Evolutionary conservation across 1,139 yeast species (phyloP), one percentile per base, ranked within the genome.

Genomic region (Taphrina flavorubra): DNA sequence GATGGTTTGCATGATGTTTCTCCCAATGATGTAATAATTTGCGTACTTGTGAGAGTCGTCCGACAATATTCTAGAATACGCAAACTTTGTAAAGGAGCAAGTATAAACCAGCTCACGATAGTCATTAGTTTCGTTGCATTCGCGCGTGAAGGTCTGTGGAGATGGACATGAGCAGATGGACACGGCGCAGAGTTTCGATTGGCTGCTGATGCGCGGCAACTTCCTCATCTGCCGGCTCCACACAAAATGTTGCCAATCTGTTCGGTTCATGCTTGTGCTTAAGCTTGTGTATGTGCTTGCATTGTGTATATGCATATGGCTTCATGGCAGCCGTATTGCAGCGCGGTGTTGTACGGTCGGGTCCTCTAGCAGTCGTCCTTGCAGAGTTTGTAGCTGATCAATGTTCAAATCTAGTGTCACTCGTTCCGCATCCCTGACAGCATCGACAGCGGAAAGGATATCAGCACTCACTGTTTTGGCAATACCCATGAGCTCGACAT

Each of bases 371-470:
- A 56, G 47, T 13, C 20, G n/a, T n/a, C 7, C 14, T 37, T 56
- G 60, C 49, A 39, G 46, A 13, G 16, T 11, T 47, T 14, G 20
- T 40, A 58, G 8, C 53, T 16, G 13, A 10, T 42, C 40, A 16
- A 18, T 18, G 20, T 46, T 42, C 31, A 44, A 40, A 8, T 58
- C 53, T n/a, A 20, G 44, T n/a, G 62, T 58, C 42, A 13, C 8
- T 18, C 53, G 37, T 42, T 58, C 62, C 7, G 62, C 18, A 31
- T 42, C 53, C n/a, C 62, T n/a, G 39, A 58, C 62, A 6, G 62
- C 62, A n/a, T 58, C 51, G 5, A 58, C 44, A 5, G 42, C 53
- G 10, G 14, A 11, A 14, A 58, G 53, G 11, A 20, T 44, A 8
- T 58, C 51, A 16, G 42, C 37, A 16, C 25, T 13, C 10, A 44